These are phyloP conservation scores for Fusarium verticillioides DNA, from an alignment of 2,329 filamentous ascomycete species.

Conservation along the genomic window DNA sequence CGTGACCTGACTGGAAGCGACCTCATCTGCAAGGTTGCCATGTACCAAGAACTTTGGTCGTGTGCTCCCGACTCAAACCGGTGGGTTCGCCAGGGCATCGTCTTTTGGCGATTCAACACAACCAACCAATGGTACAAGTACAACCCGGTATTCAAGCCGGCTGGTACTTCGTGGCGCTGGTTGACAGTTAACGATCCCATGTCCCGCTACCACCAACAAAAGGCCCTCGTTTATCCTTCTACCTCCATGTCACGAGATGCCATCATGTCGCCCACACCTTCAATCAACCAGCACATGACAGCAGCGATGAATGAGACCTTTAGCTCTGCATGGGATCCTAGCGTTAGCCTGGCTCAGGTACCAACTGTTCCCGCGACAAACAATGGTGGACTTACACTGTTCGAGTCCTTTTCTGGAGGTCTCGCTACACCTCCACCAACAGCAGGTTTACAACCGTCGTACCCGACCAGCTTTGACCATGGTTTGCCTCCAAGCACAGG, in stretches of 20 bases:
- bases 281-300: slow-evolving; percentile 61
- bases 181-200: slow-evolving; percentile 69
- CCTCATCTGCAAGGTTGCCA: slow-evolving; percentile 69
- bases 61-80: slow-evolving; percentile 57
- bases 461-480: slow-evolving; percentile 59
- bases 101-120: slow-evolving; percentile 71
- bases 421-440: slow-evolving; percentile 68
- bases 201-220: slow-evolving; percentile 67
- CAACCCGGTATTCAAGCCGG: slow-evolving; percentile 60
- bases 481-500: slow-evolving; percentile 45
- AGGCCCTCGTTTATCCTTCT: slow-evolving; percentile 53
- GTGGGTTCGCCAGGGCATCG: slow-evolving; percentile 69
- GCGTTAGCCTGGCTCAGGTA: slow-evolving; percentile 48
- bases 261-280: slow-evolving; percentile 65
- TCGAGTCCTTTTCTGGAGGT: slow-evolving; percentile 63
- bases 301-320: slow-evolving; percentile 69
- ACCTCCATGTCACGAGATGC: slow-evolving; percentile 52
- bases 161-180: slow-evolving; percentile 70
- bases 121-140: slow-evolving; percentile 64
- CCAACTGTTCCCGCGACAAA: slow-evolving; percentile 49
- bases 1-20: slow-evolving; percentile 62
- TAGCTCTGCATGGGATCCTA: slow-evolving; percentile 59
- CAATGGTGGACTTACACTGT: slow-evolving; percentile 52
- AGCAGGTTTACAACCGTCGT: slow-evolving; percentile 60
- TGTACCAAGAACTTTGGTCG: slow-evolving; percentile 75